These are phyloP conservation scores for Macrolepiota dolichaula DNA, from an alignment of 768 basidiomycete species.

Conservation along the genomic window DNA sequence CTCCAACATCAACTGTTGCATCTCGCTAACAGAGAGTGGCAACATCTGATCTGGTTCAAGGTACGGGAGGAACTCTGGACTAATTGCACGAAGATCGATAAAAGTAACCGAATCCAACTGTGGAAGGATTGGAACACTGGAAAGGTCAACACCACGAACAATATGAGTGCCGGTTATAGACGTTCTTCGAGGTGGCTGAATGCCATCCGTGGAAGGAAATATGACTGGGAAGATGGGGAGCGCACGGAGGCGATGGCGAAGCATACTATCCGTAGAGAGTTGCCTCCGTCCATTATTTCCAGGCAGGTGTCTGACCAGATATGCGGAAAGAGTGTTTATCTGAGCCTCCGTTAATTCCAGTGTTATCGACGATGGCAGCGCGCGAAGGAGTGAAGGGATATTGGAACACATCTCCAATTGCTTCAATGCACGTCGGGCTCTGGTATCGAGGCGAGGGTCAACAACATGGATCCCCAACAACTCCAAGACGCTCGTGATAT, in stretches of 20 bases:
- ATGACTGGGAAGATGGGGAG: slow-evolving; percentile 29
- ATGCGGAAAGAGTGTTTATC: not conserved
- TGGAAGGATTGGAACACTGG: not conserved
- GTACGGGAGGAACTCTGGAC: slow-evolving; percentile 7
- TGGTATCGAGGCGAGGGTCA: slow-evolving; percentile 19
- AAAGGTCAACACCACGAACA: slow-evolving; percentile 1
- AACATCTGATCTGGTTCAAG: slow-evolving; percentile 19
- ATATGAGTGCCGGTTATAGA: not conserved
- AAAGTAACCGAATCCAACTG: not conserved
- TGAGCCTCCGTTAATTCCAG: not conserved
- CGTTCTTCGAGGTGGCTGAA: not conserved
- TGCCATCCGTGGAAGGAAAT: slow-evolving; percentile 10
- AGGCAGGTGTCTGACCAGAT: slow-evolving; percentile 2
- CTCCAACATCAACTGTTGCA: slow-evolving; percentile 2
- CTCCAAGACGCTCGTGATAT: slow-evolving; percentile 19
- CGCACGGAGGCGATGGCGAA: slow-evolving; percentile 12
- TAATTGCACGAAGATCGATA: not conserved
- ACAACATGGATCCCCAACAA: slow-evolving; percentile 31
- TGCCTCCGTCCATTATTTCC: slow-evolving; percentile 6
- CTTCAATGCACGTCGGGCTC: slow-evolving; percentile 13
- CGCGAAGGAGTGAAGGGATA: slow-evolving; percentile 29
- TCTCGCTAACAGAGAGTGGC: slow-evolving; percentile 9
- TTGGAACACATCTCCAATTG: not conserved
- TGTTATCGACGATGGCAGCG: slow-evolving; percentile 12
- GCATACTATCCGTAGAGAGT: slow-evolving; percentile 6